phyloP scores from a whole-genome alignment of 2,329 filamentous ascomycete genomes.

The Fusarium anguioides region DNA sequence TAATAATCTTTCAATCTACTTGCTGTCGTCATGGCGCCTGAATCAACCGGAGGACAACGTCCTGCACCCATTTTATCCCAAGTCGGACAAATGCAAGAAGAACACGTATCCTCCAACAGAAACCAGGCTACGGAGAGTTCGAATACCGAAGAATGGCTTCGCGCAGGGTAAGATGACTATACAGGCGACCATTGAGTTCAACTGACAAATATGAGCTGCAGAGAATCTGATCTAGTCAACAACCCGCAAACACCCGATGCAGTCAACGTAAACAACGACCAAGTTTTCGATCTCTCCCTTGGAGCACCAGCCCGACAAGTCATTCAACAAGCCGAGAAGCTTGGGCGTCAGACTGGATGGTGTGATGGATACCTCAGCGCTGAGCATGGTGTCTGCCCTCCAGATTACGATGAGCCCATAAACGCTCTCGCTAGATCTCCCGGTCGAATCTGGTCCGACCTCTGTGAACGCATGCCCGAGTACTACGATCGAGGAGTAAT shows the following conservation, averaged over 20 bases:
- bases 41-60: slow-evolving; percentile 44
- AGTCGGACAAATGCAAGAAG: slow-evolving; percentile 18
- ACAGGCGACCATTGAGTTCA: slow-evolving; percentile 59
- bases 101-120: slow-evolving; percentile 33
- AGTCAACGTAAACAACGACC: slow-evolving; percentile 59
- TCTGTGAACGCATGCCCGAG: slow-evolving; percentile 65
- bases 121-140: slow-evolving; percentile 25
- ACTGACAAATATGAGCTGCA: slow-evolving; percentile 55
- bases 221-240: slow-evolving; percentile 53
- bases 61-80: slow-evolving; percentile 20
- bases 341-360: slow-evolving; percentile 63
- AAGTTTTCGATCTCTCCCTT: slow-evolving; percentile 63
- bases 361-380: slow-evolving; percentile 53
- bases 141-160: slow-evolving; percentile 60
- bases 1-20: not conserved
- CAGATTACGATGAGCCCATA: slow-evolving; percentile 61
- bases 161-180: slow-evolving; percentile 45
- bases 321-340: slow-evolving; percentile 62
- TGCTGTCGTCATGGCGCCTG: slow-evolving; percentile 45
- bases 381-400: slow-evolving; percentile 64
- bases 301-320: slow-evolving; percentile 66
- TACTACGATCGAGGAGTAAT: slow-evolving; percentile 63
- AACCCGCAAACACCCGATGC: slow-evolving; percentile 57
- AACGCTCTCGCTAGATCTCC: slow-evolving; percentile 59
- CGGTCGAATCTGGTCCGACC: slow-evolving; percentile 65